A percentile compares a stretch with the other conserved stretches of the same genome.
These are phyloP conservation scores for Ganoderma lucidum DNA, from an alignment of 1,284 basidiomycete genomes.

Conservation along the genomic window DNA sequence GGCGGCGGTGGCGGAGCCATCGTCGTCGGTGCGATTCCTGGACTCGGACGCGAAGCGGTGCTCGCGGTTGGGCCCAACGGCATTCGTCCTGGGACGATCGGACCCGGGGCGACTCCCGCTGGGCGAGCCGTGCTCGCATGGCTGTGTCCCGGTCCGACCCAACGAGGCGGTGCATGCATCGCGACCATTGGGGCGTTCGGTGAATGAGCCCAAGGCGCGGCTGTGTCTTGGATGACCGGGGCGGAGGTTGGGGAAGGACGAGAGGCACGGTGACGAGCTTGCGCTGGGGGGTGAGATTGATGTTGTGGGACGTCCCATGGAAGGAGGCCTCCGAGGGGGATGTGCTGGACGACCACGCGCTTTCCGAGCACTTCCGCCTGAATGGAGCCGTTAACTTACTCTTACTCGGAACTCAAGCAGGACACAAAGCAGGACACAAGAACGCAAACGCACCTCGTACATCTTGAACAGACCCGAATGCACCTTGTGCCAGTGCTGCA, in stretches of 20 bases:
- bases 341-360: conserved; percentile 96
- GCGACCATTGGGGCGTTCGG: not conserved
- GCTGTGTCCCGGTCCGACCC: not conserved
- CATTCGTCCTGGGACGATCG: conserved; percentile 33
- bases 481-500: conserved; percentile 90
- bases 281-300: not conserved
- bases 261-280: not conserved
- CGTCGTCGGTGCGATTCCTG: conserved; percentile 12
- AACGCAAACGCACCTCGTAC: conserved; percentile 73
- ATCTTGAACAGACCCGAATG: conserved; percentile 93
- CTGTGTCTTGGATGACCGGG: conserved; percentile 31
- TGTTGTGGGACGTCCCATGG: conserved; percentile 58
- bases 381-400: not conserved
- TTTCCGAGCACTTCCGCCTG: conserved; percentile 94
- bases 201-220: conserved; percentile 14
- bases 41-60: conserved; percentile 27
- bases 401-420: not conserved
- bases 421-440: not conserved
- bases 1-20: conserved; percentile 24
- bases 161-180: not conserved
- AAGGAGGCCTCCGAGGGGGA: conserved; percentile 85
- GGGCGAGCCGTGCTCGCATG: not conserved
- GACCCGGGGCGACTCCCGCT: not conserved
- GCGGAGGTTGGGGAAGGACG: conserved; percentile 14
- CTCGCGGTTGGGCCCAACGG: conserved; percentile 39